A percentile compares a stretch with the other conserved stretches of the same genome.
These are phyloP conservation scores for Heimioporus punctisporus DNA, from an alignment of 1,284 basidiomycete species.

Conservation along the genomic window DNA sequence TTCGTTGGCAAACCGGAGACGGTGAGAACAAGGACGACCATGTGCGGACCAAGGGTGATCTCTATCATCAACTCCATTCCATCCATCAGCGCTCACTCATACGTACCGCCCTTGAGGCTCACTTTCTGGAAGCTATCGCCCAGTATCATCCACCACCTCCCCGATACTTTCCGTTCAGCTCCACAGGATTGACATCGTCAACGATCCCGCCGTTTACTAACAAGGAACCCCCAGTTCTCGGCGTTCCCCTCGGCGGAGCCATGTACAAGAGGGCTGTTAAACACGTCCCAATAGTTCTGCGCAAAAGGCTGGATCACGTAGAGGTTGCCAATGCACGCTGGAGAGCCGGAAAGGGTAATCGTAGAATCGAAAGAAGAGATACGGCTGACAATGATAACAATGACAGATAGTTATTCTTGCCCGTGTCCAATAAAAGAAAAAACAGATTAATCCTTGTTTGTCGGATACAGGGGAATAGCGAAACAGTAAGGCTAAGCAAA, in stretches of 20 bases:
- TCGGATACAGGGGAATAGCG: conserved; percentile 17
- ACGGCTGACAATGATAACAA: neutral
- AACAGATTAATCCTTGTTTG: conserved; percentile 16
- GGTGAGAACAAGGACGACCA: conserved; percentile 25
- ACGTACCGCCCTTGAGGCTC: conserved; percentile 57
- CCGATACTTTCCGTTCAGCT: conserved; percentile 37
- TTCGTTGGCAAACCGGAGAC: conserved; percentile 76
- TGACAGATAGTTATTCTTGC: conserved; percentile 10
- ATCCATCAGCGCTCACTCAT: conserved; percentile 60
- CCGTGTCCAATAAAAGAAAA: neutral
- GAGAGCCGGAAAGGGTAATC: conserved; percentile 63
- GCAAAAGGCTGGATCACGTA: conserved; percentile 70
- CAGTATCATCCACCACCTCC: conserved; percentile 43
- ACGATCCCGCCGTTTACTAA: conserved; percentile 28
- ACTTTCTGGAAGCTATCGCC: conserved; percentile 61
- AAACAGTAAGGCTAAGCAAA: conserved; percentile 23
- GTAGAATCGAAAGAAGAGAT: conserved; percentile 23
- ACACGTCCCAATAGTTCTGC: conserved; percentile 68
- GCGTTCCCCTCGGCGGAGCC: conserved; percentile 78
- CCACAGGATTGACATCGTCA: conserved; percentile 23
- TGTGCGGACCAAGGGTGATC: conserved; percentile 34
- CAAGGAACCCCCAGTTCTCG: conserved; percentile 36
- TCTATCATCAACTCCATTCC: conserved; percentile 64
- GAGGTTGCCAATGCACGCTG: conserved; percentile 81
- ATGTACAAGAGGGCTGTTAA: conserved; percentile 57